Evolutionary conservation across 768 basidiomycete genomes (phyloP).

Genomic region (Leccinum boreale): DNA sequence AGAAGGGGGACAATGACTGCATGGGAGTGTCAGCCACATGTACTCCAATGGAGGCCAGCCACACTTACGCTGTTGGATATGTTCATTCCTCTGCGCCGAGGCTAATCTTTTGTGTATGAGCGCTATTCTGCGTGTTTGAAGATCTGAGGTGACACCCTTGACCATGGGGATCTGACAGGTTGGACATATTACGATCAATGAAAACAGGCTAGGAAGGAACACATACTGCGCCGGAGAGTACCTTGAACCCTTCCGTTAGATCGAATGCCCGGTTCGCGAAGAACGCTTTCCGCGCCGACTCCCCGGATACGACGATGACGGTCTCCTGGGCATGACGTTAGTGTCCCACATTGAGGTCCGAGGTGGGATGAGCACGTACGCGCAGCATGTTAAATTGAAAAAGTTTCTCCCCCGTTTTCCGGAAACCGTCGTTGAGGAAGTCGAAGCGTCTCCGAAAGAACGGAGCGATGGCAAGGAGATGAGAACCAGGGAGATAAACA

Average conservation of each 20-base stretch:
- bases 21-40: constrained; percentile 8
- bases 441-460: constrained; percentile 72
- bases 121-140: constrained; percentile 57
- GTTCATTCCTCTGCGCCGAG: constrained; percentile 58
- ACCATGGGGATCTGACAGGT: constrained; percentile 65
- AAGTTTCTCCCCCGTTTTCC: constrained; percentile 58
- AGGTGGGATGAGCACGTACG: constrained; percentile 39
- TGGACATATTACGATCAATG: constrained; percentile 12
- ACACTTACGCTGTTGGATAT: constrained; percentile 55
- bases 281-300: constrained; percentile 64
- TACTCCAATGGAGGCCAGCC: not conserved
- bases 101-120: constrained; percentile 72
- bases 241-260: constrained; percentile 75
- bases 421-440: constrained; percentile 71
- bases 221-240: constrained; percentile 75
- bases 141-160: constrained; percentile 68
- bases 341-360: constrained; percentile 11
- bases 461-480: constrained; percentile 55
- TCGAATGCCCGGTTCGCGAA: constrained; percentile 70
- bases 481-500: constrained; percentile 53
- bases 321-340: constrained; percentile 49
- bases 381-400: constrained; percentile 70
- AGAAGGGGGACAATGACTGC: constrained; percentile 65
- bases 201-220: constrained; percentile 7
- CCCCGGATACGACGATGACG: constrained; percentile 75